phyloP scores from a whole-genome alignment of 345 rosid species.

The Punica granatum region DNA sequence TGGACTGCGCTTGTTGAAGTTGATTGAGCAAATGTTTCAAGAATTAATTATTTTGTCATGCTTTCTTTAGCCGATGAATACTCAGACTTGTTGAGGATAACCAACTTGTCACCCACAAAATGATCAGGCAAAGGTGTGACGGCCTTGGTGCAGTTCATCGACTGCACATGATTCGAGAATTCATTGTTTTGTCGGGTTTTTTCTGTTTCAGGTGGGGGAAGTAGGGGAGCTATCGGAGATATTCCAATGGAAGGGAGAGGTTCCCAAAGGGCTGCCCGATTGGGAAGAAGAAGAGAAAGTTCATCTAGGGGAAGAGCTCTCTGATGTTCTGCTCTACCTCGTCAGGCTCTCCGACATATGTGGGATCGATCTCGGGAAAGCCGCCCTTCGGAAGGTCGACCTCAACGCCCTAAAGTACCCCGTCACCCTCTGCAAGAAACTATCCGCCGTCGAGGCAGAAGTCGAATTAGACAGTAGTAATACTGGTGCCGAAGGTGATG shows the following conservation, averaged over 20 bases:
- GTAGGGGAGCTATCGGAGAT: slow-evolving; percentile 91
- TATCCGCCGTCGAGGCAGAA: not conserved
- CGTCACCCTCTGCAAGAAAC: slow-evolving; percentile 15
- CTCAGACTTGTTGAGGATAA: too few relatives aligned
- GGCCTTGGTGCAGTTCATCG: too few relatives aligned
- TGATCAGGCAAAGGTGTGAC: too few relatives aligned
- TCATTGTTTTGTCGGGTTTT: not conserved
- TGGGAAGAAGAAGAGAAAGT: slow-evolving; percentile 85
- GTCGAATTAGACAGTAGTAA: not conserved
- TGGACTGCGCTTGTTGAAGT: too few relatives aligned
- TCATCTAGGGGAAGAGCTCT: slow-evolving; percentile 84
- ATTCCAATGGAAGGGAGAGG: slow-evolving; percentile 98
- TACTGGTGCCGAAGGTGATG: slow-evolving; percentile 1
- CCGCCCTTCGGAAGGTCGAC: slow-evolving; percentile 64
- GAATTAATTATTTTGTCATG: not conserved
- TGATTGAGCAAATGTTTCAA: not conserved
- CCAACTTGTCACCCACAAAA: too few relatives aligned
- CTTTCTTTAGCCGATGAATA: too few relatives aligned
- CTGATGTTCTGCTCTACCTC: slow-evolving; percentile 84
- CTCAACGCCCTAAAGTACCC: slow-evolving; percentile 92
- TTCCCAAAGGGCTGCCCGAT: slow-evolving; percentile 66
- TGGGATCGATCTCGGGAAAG: slow-evolving; percentile 72
- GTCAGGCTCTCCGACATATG: slow-evolving; percentile 83
- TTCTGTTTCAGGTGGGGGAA: slow-evolving; percentile 93
- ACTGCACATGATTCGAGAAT: too few relatives aligned